These are phyloP conservation scores for Penicillium hesseltinei DNA, from an alignment of 2,329 filamentous ascomycete genomes.

Conservation along the genomic window DNA sequence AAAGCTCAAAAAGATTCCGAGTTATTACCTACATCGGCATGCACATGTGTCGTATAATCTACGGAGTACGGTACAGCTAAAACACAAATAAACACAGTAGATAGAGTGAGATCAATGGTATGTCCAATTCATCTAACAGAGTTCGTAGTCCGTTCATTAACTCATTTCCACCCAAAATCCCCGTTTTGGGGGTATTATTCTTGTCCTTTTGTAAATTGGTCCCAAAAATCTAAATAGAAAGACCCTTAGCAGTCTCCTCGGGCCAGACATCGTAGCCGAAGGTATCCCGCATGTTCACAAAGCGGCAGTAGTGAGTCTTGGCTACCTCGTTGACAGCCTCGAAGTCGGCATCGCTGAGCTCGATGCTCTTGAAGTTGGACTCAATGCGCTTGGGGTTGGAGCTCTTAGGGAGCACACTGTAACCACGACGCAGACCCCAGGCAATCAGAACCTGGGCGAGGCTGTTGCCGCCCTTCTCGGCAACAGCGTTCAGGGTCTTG, in stretches of 20 bases:
- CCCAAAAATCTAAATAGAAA: conserved; percentile 28
- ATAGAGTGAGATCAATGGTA: conserved; percentile 8
- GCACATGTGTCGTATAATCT: not conserved
- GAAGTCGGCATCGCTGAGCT: conserved; percentile 58
- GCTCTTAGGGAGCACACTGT: conserved; percentile 68
- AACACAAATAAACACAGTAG: not conserved
- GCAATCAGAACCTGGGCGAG: conserved; percentile 62
- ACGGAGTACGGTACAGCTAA: not conserved
- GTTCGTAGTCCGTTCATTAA: conserved; percentile 15
- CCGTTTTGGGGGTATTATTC: conserved; percentile 4
- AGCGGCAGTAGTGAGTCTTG: conserved; percentile 64
- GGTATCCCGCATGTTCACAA: conserved; percentile 80
- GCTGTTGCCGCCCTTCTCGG: conserved; percentile 56
- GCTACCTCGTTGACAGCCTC: conserved; percentile 63
- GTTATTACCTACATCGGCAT: not conserved
- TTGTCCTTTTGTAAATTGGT: conserved; percentile 1
- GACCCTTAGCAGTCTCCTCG: conserved; percentile 49
- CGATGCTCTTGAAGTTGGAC: conserved; percentile 65
- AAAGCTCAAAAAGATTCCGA: conserved; percentile 1
- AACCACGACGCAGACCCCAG: conserved; percentile 66
- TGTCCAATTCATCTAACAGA: conserved; percentile 19
- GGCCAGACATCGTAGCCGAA: conserved; percentile 73
- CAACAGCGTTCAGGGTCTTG: conserved; percentile 58
- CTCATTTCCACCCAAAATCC: conserved; percentile 11
- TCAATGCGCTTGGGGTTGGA: conserved; percentile 64